Evolutionary conservation across 129 eudicot genomes (phyloP).

Genomic region (Smallanthus sonchifolius): DNA sequence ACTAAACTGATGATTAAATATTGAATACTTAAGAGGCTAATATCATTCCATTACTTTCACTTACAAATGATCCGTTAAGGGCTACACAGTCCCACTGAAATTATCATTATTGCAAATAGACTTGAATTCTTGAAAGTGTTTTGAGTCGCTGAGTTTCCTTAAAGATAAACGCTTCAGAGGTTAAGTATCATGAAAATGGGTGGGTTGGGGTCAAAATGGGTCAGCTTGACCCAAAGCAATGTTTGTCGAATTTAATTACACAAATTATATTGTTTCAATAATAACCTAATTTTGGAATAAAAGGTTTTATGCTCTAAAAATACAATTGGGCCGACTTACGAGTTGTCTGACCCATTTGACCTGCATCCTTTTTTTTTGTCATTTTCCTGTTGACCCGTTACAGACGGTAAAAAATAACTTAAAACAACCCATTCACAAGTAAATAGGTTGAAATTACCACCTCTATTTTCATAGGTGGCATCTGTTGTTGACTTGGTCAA

Average conservation of each 20-base stretch:
- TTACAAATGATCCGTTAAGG: too few relatives aligned
- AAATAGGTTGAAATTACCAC: background rate
- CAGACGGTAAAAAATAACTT: background rate
- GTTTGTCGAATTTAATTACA: background rate
- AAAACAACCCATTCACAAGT: background rate
- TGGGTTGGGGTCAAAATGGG: background rate
- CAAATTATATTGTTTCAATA: background rate
- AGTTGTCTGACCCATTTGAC: background rate
- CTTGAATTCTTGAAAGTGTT: background rate
- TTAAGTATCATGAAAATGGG: background rate
- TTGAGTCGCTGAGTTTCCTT: background rate
- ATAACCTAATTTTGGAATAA: background rate
- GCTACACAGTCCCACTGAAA: too few relatives aligned
- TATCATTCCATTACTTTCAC: too few relatives aligned
- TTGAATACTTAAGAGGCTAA: background rate
- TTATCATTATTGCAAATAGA: background rate
- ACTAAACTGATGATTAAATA: background rate
- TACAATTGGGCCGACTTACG: background rate
- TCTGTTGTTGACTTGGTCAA: constrained; percentile 3
- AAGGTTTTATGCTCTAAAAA: background rate
- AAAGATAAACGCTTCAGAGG: background rate
- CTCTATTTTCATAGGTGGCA: background rate
- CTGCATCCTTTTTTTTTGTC: background rate
- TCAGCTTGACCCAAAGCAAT: background rate
- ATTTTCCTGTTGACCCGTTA: background rate